phyloP scores from a whole-genome alignment of 768 basidiomycete species.

The Agrocybe praecox region DNA sequence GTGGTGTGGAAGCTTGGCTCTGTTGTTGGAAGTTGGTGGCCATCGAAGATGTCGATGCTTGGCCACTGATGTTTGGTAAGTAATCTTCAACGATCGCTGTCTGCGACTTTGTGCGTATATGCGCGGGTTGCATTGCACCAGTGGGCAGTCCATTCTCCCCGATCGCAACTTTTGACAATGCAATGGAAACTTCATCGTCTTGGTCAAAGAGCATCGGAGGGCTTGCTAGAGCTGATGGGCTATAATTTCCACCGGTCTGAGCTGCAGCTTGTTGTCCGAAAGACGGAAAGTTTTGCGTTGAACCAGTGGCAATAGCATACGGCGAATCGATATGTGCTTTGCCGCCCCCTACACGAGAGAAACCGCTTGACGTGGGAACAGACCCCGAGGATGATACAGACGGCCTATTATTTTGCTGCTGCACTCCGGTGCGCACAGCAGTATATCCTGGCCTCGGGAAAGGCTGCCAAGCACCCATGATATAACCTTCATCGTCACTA shows the following conservation, averaged over 20 bases:
- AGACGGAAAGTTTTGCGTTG: conserved; percentile 70
- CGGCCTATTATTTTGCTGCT: conserved; percentile 19
- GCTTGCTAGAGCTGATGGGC: conserved; percentile 16
- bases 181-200: conserved; percentile 17
- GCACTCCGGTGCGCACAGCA: conserved; percentile 4
- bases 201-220: conserved; percentile 13
- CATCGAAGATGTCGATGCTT: conserved; percentile 11
- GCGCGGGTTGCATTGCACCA: conserved; percentile 68
- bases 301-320: conserved; percentile 66
- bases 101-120: conserved; percentile 79
- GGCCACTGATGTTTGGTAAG: conserved; percentile 1
- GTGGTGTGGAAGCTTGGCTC: conserved; percentile 8
- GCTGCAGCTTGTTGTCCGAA: conserved; percentile 45
- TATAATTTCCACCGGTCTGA: conserved; percentile 16
- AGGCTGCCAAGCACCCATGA: conserved; percentile 95
- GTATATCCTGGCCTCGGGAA: conserved; percentile 51
- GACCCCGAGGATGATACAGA: conserved; percentile 8
- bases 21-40: conserved; percentile 18
- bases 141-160: conserved; percentile 41
- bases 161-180: conserved; percentile 12
- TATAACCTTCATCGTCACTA: conserved; percentile 81
- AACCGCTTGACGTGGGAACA: conserved; percentile 45
- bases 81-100: conserved; percentile 80
- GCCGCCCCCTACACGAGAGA: conserved; percentile 87
- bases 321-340: conserved; percentile 84